Base-by-base conservation (phyloP, 1,139 yeast genomes). In the Suhomyces taliae region DNA sequence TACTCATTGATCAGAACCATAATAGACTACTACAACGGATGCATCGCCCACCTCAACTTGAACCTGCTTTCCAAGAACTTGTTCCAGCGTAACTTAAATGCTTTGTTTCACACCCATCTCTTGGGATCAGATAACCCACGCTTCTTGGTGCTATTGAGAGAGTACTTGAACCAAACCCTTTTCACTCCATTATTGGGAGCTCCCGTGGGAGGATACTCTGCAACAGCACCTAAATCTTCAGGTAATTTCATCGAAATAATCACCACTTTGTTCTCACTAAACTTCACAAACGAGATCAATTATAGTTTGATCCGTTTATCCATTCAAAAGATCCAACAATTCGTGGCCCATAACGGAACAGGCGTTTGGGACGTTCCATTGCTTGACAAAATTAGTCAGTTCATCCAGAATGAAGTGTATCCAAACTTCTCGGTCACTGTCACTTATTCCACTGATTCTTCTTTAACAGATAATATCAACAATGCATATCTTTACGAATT, bases 321-420 rank as follows among this genome's bases (percentile, higher is more conserved):
- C 2, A 70, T 77, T 10, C 56, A 58, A 3, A 72, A 72, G 47
- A 76, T 83, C 33, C 65, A 65, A 36, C 41, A 51, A 3, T 71
- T 66, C 49, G 71, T 82, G n/a, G 51, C 57, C 4, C 44, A 48
- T 3, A 59, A 62, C 12, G 78, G 81, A 58, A 54, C 66, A 1
- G 58, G 59, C 1, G 65, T 66, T 1, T 81, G 83, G 82, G 58
- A 71, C 46, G 60, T 57, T 34, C 75, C 79, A 0, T 61, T 74
- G 1, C 63, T 80, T 44, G 65, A 63, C 3, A 46, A 52, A 1
- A 62, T 80, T 6, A 62, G 70, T 43, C 52, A 58, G n/a, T 78
- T 74, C 69, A 66, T 78, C 12, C 61, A 67, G 36, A 49, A 55
- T 9, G 70, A 70, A 34, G 54, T 80, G 4, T 76, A 67, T 52